Percentiles rank a stretch among this genome's conserved stretches.
Conservation (phyloP, 305 asterid genomes). For the Fraxinus albicans region DNA sequence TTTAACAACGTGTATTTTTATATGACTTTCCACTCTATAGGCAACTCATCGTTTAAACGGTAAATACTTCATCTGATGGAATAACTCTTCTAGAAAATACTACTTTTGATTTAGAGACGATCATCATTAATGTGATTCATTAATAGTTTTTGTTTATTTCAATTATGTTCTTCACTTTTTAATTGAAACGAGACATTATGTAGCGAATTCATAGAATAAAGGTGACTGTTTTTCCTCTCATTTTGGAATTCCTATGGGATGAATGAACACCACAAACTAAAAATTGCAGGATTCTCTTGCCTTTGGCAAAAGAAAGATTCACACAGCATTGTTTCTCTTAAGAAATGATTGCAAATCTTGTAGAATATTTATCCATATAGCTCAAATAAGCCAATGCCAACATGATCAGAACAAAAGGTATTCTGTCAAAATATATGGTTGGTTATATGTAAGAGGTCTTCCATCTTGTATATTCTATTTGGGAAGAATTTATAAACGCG, state of each 20-base stretch:
- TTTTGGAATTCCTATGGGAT: slow-evolving; percentile 1
- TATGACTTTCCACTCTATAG: background rate
- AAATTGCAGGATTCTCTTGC: background rate
- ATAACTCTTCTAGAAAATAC: background rate
- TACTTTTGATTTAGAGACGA: background rate
- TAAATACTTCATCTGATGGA: background rate
- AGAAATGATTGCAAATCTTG: background rate
- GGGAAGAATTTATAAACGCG: background rate
- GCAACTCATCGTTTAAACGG: background rate
- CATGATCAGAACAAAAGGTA: background rate
- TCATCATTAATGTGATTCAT: background rate
- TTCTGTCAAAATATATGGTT: background rate
- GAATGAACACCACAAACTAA: background rate
- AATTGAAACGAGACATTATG: background rate
- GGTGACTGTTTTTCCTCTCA: slow-evolving; percentile 13
- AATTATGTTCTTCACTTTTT: background rate
- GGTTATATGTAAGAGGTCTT: background rate
- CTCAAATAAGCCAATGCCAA: background rate
- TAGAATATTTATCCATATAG: background rate
- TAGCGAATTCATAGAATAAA: background rate
- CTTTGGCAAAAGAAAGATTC: slow-evolving; percentile 11
- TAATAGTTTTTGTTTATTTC: background rate
- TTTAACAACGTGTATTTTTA: background rate
- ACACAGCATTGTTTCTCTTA: background rate
- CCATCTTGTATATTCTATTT: background rate